Percentiles rank a stretch among this genome's conserved stretches.
phyloP scores from a whole-genome alignment of 2,329 filamentous ascomycete species.

The Colletotrichum sp. region DNA sequence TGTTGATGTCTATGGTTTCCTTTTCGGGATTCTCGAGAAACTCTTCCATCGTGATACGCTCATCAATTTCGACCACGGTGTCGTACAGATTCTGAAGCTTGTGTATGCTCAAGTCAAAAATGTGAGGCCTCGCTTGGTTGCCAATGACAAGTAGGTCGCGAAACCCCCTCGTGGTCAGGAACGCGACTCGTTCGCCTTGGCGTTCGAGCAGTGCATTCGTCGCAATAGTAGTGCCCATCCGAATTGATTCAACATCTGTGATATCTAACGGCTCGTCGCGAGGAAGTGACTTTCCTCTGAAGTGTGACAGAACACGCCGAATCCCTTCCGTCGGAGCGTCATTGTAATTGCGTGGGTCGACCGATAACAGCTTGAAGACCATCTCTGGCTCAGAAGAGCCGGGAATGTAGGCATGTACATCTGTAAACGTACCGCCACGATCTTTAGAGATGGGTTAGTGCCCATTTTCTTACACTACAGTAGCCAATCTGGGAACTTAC shows the following conservation, averaged over 20 bases:
- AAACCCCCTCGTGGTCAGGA: slow-evolving; percentile 73
- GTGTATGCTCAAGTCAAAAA: slow-evolving; percentile 73
- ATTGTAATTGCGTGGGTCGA: slow-evolving; percentile 72
- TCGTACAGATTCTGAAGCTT: slow-evolving; percentile 73
- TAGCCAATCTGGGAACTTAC: background rate
- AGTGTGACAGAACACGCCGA: slow-evolving; percentile 66
- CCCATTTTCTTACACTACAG: background rate
- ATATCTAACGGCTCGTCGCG: slow-evolving; percentile 33
- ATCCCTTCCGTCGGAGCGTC: slow-evolving; percentile 79
- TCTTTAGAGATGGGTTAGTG: slow-evolving; percentile 37
- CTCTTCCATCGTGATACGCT: slow-evolving; percentile 74
- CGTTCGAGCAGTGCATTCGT: slow-evolving; percentile 76
- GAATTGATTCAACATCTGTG: slow-evolving; percentile 56
- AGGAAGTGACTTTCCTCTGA: slow-evolving; percentile 62
- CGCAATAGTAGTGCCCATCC: slow-evolving; percentile 78
- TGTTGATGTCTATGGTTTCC: slow-evolving; percentile 33
- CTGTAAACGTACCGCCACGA: slow-evolving; percentile 76
- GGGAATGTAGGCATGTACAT: slow-evolving; percentile 68
- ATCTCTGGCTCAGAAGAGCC: slow-evolving; percentile 66
- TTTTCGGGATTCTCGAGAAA: slow-evolving; percentile 67
- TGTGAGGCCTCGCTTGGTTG: slow-evolving; percentile 73
- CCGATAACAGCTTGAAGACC: slow-evolving; percentile 76
- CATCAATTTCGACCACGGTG: slow-evolving; percentile 72
- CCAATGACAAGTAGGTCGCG: slow-evolving; percentile 74
- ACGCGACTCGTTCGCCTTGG: slow-evolving; percentile 73